Conservation (phyloP, 495 filamentous ascomycete species). For the Trichocladium antarcticum region DNA sequence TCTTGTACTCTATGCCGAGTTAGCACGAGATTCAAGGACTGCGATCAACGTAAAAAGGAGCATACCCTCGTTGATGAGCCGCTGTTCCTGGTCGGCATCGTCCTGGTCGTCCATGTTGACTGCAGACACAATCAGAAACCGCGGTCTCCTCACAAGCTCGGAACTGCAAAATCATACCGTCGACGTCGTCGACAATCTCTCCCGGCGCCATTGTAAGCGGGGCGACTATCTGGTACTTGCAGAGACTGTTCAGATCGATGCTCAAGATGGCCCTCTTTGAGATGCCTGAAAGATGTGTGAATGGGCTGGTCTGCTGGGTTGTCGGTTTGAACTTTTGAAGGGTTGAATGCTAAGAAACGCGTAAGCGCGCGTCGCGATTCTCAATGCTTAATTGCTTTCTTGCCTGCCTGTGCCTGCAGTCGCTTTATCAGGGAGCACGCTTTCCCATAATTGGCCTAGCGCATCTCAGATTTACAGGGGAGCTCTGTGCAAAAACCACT, state of each 20-base stretch:
- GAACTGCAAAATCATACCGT: conserved; percentile 28
- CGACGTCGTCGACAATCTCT: conserved; percentile 42
- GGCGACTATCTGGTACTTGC: not conserved
- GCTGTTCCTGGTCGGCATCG: conserved; percentile 57
- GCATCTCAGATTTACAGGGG: not conserved
- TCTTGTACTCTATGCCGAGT: conserved; percentile 75
- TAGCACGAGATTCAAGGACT: conserved; percentile 4
- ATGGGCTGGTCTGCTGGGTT: not conserved
- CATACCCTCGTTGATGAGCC: conserved; percentile 87
- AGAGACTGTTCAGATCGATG: not conserved
- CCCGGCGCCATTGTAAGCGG: conserved; percentile 32
- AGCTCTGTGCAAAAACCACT: no score
- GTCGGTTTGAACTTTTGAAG: not conserved
- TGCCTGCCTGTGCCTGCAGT: not conserved
- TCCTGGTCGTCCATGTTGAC: conserved; percentile 55
- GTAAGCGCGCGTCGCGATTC: conserved; percentile 15
- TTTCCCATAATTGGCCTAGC: not conserved
- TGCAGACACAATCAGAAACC: conserved; percentile 16
- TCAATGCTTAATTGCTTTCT: conserved; percentile 15
- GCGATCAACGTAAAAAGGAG: not conserved
- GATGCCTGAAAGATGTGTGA: not conserved
- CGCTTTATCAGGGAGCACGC: not conserved
- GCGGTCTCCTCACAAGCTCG: not conserved
- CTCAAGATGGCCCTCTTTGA: not conserved
- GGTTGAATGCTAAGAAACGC: not conserved